These are phyloP conservation scores for Xylariales sp. DNA, from an alignment of 2,329 filamentous ascomycete species.

Conservation along the genomic window DNA sequence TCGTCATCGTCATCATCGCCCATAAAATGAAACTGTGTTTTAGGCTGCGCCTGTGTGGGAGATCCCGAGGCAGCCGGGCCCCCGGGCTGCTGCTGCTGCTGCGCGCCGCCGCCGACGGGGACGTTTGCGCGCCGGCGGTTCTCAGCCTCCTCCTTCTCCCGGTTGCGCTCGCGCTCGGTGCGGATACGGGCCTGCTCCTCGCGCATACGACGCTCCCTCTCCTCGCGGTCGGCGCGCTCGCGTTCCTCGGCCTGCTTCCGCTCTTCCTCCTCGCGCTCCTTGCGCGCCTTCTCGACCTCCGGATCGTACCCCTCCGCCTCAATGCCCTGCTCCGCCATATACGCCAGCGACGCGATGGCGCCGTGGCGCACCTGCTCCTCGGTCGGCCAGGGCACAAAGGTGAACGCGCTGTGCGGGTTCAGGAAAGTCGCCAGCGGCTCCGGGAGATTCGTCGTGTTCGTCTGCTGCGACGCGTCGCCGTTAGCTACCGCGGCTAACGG, in stretches of 20 bases:
- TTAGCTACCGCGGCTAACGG: neutral
- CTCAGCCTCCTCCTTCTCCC: slow-evolving; percentile 54
- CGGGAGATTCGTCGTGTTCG: slow-evolving; percentile 54
- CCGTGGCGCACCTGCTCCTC: slow-evolving; percentile 77
- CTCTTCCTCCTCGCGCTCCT: slow-evolving; percentile 62
- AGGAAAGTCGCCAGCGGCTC: slow-evolving; percentile 61
- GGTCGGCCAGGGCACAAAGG: slow-evolving; percentile 82
- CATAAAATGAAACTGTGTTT: slow-evolving; percentile 68
- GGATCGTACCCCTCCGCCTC: slow-evolving; percentile 72
- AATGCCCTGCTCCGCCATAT: slow-evolving; percentile 69
- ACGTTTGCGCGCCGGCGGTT: slow-evolving; percentile 44
- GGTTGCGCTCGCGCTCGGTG: slow-evolving; percentile 53
- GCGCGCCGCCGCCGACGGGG: slow-evolving; percentile 19
- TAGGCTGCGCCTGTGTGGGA: slow-evolving; percentile 45
- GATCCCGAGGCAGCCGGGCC: neutral
- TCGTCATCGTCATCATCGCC: slow-evolving; percentile 65
- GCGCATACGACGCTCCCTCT: slow-evolving; percentile 58
- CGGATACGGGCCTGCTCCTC: slow-evolving; percentile 51
- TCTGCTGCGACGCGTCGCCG: slow-evolving; percentile 43
- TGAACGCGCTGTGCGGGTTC: slow-evolving; percentile 66
- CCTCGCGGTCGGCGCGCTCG: slow-evolving; percentile 59
- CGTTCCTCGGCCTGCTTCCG: slow-evolving; percentile 59
- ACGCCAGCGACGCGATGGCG: slow-evolving; percentile 72
- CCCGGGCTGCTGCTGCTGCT: neutral
- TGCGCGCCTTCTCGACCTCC: slow-evolving; percentile 63